Conservation (phyloP, 2,329 filamentous ascomycete species). For the Fusarium denticulatum region DNA sequence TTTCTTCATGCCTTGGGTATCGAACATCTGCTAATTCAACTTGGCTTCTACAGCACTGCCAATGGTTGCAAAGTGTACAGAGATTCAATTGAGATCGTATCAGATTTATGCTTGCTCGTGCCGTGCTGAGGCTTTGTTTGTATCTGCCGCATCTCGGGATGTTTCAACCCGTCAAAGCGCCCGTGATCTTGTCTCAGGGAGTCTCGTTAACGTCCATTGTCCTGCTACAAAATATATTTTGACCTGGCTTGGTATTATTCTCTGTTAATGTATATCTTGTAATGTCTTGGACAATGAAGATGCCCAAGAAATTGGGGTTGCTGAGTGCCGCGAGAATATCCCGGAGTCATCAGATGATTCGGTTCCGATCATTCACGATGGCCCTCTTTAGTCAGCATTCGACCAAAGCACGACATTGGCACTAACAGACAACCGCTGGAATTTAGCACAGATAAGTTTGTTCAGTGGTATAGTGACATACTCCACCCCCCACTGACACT, state of each 20-base stretch:
- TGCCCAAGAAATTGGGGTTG: not conserved
- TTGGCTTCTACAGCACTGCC: not conserved
- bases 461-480: not conserved
- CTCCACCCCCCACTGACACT: not conserved
- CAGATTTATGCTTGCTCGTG: not conserved
- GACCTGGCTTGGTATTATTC: not conserved
- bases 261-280: not conserved
- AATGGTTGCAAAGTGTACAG: not conserved
- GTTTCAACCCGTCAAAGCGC: constrained; percentile 1
- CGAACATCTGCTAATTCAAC: constrained; percentile 16
- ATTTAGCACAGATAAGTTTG: fast-evolving
- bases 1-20: not conserved
- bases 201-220: not conserved
- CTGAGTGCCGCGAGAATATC: constrained; percentile 9
- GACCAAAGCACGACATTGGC: not conserved
- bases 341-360: constrained; percentile 16
- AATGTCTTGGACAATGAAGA: not conserved
- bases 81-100: not conserved
- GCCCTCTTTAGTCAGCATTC: not conserved
- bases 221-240: not conserved
- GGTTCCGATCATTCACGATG: constrained; percentile 22
- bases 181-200: constrained; percentile 1
- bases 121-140: not conserved
- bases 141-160: constrained; percentile 12
- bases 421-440: not conserved